Evolutionary conservation across 2,329 filamentous ascomycete species (phyloP), one percentile per base, ranked within the genome.

Genomic region (Fusarium sp.): DNA sequence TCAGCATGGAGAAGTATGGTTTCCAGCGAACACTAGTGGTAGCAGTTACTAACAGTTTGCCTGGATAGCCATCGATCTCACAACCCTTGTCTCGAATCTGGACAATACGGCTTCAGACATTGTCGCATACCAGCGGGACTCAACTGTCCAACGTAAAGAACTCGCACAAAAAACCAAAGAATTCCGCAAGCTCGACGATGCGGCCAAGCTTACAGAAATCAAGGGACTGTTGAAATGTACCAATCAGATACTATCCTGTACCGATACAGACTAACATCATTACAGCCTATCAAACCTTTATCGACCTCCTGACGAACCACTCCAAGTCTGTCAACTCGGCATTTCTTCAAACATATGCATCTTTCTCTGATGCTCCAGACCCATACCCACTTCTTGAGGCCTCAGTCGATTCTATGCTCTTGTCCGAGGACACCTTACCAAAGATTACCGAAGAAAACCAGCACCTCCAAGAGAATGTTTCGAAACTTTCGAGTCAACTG

Each of bases 101-200:
- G 96, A 99, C 83, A 93, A 92, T 67, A 96, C 95, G 7, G 96
- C 96, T n/a, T 96, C 95, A 16, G 96, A 98, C 78, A 94, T 99
- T 71, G 94, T 98, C 59, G 87, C 93, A 53, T 95, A 97, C 81
- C 97, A 99, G 81, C 90, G 95, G 77, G 96, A 98, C 82, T 94
- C 96, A n/a, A 93, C 97, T 9, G 92, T 98, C 1, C 96, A 99
- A 81, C 90, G 96, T 60, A 99, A 99, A 81, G 97, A 99, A 69
- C 87, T 99, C 25, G 96, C 97, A n/a, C 95, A 98, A 80, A 98
- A 98, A 87, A 99, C 96, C 2, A 99, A 99, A 80, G 96, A 98
- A 78, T 99, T 98, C 77, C 89, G 95, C 69, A 98, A 98, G 82
- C 88, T 97, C 16, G 96, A 98, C 77, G 95, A 99, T 86, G 86